Evolutionary conservation across 805 yeast species (phyloP), one percentile per base, ranked within the genome.

Genomic region (Yarrowia hollandica): DNA sequence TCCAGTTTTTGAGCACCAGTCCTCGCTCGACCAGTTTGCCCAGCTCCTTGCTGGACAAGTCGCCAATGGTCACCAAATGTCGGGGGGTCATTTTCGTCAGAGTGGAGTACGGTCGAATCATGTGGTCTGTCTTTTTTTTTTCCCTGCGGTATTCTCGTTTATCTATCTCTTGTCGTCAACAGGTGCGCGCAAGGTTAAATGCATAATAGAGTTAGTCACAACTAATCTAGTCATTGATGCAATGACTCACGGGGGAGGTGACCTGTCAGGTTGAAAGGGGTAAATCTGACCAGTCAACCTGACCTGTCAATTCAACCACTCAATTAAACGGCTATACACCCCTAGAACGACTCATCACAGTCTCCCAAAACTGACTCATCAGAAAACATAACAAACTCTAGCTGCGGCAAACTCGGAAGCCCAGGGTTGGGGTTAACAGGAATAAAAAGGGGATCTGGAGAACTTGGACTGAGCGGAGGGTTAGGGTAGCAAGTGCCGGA

Each of bases 21-120:
- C 97, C 97, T 69, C 89, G 84, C 60, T 78, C 72, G 6, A 94
- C 91, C 56, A 94, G 78, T 7, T 82, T 74, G 28, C 77, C 71
- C 62, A 94, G 83, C 72, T 94, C 99, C 19, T 78, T 73, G 57
- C 85, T 80, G 7, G 88, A 71, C 60, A 94, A 78, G 67, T 90
- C 96, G 21, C 87, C 82, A 66, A 90, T 94, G 23, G 89, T 86
- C 19, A 88, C 79, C 68, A 94, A 77, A 71, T 92, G 97, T 71
- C 95, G 82, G 22, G 79, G 74, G 42, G 57, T 50, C 57, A 50
- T 50, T 50, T 50, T 50, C 18, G 42, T 12, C 12, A 50, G 31
- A 10, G 42, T 35, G 15, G 58, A 35, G 34, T 35, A 37, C n/a
- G 33, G 33, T 50, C 57, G 42, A 23, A 44, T 44, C 54, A 30